phyloP scores from a whole-genome alignment of 805 yeast genomes.

The Candida michaelii region DNA sequence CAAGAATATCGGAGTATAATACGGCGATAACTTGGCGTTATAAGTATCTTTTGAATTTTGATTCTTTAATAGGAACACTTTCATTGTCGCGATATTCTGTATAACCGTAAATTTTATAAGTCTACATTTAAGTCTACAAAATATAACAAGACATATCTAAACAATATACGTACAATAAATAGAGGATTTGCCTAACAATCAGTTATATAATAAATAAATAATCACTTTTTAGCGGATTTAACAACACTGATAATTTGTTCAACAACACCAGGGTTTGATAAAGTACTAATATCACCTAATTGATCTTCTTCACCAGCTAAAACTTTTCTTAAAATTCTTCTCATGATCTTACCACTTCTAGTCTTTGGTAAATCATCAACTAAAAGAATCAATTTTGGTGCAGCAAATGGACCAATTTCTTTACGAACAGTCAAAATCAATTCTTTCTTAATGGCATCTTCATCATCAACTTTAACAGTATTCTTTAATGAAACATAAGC shows the following conservation, averaged over 20 bases:
- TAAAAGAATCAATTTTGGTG: conserved; percentile 82
- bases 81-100: conserved; percentile 9
- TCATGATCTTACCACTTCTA: conserved; percentile 97
- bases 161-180: conserved; percentile 7
- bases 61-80: conserved; percentile 65
- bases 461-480: conserved; percentile 39
- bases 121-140: too few species aligned
- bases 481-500: conserved; percentile 87
- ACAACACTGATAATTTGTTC: conserved; percentile 72
- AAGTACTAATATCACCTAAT: conserved; percentile 88
- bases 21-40: conserved; percentile 24
- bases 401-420: conserved; percentile 92
- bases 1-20: conserved; percentile 48
- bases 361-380: conserved; percentile 97
- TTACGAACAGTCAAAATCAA: conserved; percentile 86
- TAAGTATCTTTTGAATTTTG: conserved; percentile 40
- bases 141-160: too few species aligned
- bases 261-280: conserved; percentile 84
- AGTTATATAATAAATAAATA: background rate
- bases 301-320: conserved; percentile 90
- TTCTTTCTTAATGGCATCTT: conserved; percentile 65
- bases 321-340: conserved; percentile 93
- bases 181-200: too few species aligned
- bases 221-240: conserved; percentile 29
- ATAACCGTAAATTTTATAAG: too few species aligned